A percentile compares a stretch with the other conserved stretches of the same genome.
These are phyloP conservation scores for Debaryomycetaceae sp. DNA, from an alignment of 1,139 yeast species.

Conservation along the genomic window DNA sequence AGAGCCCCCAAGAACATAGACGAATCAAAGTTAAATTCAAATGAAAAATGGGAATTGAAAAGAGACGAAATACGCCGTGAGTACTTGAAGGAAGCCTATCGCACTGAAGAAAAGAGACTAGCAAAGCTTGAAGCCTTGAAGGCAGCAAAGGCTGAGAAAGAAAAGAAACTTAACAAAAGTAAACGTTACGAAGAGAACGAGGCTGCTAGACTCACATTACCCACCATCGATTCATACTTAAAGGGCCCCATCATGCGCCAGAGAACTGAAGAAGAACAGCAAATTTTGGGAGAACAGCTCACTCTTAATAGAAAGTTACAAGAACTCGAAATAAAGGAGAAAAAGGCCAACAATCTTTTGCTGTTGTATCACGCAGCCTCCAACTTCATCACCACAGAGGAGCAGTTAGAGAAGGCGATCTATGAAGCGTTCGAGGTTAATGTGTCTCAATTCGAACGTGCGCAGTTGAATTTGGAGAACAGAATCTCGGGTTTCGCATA, in stretches of 20 bases:
- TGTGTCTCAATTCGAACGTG: conserved; percentile 34
- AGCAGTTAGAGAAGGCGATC: conserved; percentile 55
- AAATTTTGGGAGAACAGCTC: conserved; percentile 42
- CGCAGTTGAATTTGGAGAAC: conserved; percentile 32
- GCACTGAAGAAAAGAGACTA: conserved; percentile 55
- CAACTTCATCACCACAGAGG: conserved; percentile 63
- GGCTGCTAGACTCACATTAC: conserved; percentile 67
- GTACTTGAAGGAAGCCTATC: conserved; percentile 65
- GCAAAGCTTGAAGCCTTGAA: conserved; percentile 35
- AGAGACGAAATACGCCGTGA: conserved; percentile 70
- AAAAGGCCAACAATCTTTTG: conserved; percentile 54
- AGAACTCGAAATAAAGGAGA: conserved; percentile 33
- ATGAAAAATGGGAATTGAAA: conserved; percentile 52
- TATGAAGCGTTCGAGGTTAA: conserved; percentile 53
- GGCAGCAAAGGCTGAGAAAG: conserved; percentile 23
- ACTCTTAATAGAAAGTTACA: conserved; percentile 29
- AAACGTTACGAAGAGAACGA: conserved; percentile 37
- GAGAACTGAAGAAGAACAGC: conserved; percentile 66
- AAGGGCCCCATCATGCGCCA: conserved; percentile 67
- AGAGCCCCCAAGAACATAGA: conserved; percentile 33
- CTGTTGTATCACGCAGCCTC: conserved; percentile 71
- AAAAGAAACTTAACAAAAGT: conserved; percentile 20
- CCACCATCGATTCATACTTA: conserved; percentile 70
- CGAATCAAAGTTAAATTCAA: conserved; percentile 34
- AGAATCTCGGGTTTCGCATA: conserved; percentile 33